Percentiles rank a stretch among this genome's conserved stretches.
These are phyloP conservation scores for Ophiostoma ips DNA, from an alignment of 2,329 filamentous ascomycete species.

Conservation along the genomic window DNA sequence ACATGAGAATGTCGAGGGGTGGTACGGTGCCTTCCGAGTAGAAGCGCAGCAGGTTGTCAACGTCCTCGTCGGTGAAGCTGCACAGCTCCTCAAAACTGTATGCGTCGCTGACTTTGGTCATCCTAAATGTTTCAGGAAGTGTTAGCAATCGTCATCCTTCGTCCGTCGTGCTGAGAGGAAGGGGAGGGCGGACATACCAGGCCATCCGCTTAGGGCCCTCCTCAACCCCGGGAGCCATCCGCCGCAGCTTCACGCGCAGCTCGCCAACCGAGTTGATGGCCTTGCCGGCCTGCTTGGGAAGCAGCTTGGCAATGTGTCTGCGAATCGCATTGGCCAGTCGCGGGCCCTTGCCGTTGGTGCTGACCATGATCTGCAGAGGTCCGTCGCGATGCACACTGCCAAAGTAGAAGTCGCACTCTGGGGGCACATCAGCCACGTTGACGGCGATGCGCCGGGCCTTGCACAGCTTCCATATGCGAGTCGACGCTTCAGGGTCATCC, in stretches of 20 bases:
- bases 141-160: no score
- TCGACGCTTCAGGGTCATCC: slow-evolving; percentile 85
- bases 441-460: slow-evolving; percentile 71
- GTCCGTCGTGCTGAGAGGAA: no score
- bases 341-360: slow-evolving; percentile 92
- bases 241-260: slow-evolving; percentile 64
- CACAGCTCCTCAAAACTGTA: slow-evolving; percentile 80
- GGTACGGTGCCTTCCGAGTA: slow-evolving; percentile 48
- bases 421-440: slow-evolving; percentile 93
- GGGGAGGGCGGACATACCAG: slow-evolving; percentile 44
- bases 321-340: slow-evolving; percentile 78
- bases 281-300: slow-evolving; percentile 69
- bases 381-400: slow-evolving; percentile 91
- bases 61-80: slow-evolving; percentile 66
- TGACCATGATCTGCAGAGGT: slow-evolving; percentile 95
- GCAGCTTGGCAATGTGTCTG: slow-evolving; percentile 59
- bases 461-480: slow-evolving; percentile 84
- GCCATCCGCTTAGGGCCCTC: slow-evolving; percentile 81
- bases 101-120: slow-evolving; percentile 78
- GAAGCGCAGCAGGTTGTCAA: slow-evolving; percentile 68
- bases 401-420: slow-evolving; percentile 98
- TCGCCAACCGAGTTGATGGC: slow-evolving; percentile 77
- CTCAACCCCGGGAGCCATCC: slow-evolving; percentile 55
- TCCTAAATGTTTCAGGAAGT: slow-evolving; percentile 53
- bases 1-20: slow-evolving; percentile 37